A percentile compares a stretch with the other conserved stretches of the same genome.
Evolutionary conservation across 2,329 filamentous ascomycete species (phyloP).

Genomic region (Cladosporium sp.): DNA sequence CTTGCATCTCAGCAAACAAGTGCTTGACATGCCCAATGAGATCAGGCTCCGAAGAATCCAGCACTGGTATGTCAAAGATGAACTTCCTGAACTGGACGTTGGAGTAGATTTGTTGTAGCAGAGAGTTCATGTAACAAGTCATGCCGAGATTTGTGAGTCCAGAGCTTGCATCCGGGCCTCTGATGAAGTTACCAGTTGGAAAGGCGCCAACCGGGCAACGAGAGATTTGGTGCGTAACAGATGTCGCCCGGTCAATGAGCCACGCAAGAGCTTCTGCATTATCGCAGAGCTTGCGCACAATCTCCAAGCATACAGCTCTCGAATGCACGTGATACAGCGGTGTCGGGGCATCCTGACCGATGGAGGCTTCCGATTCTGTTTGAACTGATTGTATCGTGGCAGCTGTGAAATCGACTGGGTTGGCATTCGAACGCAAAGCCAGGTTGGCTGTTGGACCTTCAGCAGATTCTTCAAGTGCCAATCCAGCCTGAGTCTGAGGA

Average conservation of each 20-base stretch:
- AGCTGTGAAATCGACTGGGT: neutral
- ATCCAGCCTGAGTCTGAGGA: neutral
- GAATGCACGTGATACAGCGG: constrained; percentile 19
- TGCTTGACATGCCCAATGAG: constrained; percentile 74
- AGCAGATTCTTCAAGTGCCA: neutral
- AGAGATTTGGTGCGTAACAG: neutral
- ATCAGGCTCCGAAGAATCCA: constrained; percentile 57
- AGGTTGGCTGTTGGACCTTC: neutral
- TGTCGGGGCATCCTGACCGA: neutral
- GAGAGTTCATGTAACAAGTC: constrained; percentile 94
- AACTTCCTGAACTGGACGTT: constrained; percentile 83
- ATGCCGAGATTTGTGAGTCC: constrained; percentile 90
- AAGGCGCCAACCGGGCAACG: neutral
- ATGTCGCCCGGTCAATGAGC: neutral
- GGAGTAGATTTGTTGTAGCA: constrained; percentile 95
- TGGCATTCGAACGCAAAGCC: neutral
- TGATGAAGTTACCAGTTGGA: constrained; percentile 41
- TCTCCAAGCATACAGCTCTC: constrained; percentile 20
- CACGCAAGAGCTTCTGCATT: neutral
- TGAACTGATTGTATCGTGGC: neutral
- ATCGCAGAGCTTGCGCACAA: constrained; percentile 16
- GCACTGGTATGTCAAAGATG: constrained; percentile 56
- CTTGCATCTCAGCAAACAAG: constrained; percentile 82
- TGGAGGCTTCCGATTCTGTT: neutral
- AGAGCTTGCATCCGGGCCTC: constrained; percentile 17